Evolutionary conservation across 768 basidiomycete species (phyloP), one percentile per base, ranked within the genome.

Genomic region (Collybia sp.): DNA sequence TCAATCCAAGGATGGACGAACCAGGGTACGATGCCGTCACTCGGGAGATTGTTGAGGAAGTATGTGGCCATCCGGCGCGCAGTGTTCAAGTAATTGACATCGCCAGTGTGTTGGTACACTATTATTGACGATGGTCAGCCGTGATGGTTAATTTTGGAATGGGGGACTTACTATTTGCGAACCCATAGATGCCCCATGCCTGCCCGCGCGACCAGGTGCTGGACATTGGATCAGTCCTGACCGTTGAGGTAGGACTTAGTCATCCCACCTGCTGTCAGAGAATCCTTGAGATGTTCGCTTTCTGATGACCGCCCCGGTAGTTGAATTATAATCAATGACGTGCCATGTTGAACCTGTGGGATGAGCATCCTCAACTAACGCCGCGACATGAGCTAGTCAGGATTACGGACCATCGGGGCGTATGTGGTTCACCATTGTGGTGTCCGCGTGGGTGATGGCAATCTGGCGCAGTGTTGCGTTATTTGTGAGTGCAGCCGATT

Each of bases 171-270:
- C 85, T 83, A 54, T 80, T 83, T 0, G 82, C 76, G 57, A 79
- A 87, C 0, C 83, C 83, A 51, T 81, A 82, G 20, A 85, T 72
- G 2, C 72, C 85, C 84, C 84, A 87, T 12, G 79, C 75, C 58
- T 88, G 80, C 6, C 85, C 85, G 25, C 85, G 77, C 39, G 81
- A 75, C 85, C 85, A 87, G 6, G 86, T 87, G 58, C 82, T 85
- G 40, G 30, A 33, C 33, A 18, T 10, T 25, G 25, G 8, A 25
- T 25, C 25, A 25, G 25, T 25, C 25, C 25, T 25, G 25, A 9
- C 15, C 20, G 12, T 34, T 38, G 44, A 25, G 30, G 19, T 34
- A 18, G 31, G n/a, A 43, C 17, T 25, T 31, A 2, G 17, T 6
- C 8, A 34, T 30, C 25, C 55, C 9, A 66, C 68, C 68, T 68